These are phyloP conservation scores for Trichoderma polysporum DNA, from an alignment of 2,329 filamentous ascomycete species.

Conservation along the genomic window DNA sequence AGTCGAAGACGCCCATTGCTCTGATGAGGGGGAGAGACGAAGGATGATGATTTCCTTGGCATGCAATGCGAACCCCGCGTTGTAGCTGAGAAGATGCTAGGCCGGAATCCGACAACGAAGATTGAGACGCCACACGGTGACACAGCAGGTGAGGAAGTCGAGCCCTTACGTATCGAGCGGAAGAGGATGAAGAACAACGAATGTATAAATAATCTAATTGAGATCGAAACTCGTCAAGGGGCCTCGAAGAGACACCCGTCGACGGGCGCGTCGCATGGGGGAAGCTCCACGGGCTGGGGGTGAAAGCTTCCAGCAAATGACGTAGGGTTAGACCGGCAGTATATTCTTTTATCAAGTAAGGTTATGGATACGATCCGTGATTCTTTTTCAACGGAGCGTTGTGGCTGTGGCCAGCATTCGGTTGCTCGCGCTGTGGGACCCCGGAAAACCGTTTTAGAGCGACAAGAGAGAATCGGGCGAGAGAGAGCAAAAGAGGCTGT, in stretches of 20 bases:
- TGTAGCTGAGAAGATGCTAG: neutral
- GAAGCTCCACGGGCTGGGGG: slow-evolving; percentile 6
- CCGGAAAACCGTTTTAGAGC: neutral
- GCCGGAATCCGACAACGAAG: neutral
- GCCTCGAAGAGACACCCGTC: slow-evolving; percentile 20
- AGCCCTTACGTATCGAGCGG: neutral
- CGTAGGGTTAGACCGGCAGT: slow-evolving; percentile 5
- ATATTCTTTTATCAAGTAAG: slow-evolving; percentile 2
- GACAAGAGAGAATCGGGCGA: neutral
- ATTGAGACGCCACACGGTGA: neutral
- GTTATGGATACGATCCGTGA: slow-evolving; percentile 9
- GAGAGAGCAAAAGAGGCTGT: slow-evolving; percentile 2
- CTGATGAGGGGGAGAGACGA: neutral
- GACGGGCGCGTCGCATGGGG: slow-evolving; percentile 20
- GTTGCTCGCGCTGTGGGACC: slow-evolving; percentile 6
- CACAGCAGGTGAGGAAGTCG: neutral
- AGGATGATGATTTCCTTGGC: neutral
- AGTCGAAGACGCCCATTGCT: slow-evolving; percentile 45
- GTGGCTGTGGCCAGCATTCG: slow-evolving; percentile 22
- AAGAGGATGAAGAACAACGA: neutral
- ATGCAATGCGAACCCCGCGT: slow-evolving; percentile 17
- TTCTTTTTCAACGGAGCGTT: neutral
- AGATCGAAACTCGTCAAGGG: slow-evolving; percentile 16
- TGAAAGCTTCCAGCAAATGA: slow-evolving; percentile 14
- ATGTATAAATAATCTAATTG: neutral